Evolutionary conservation across 2,329 filamentous ascomycete species (phyloP).

Genomic region (Pseudogymnoascus sp.): DNA sequence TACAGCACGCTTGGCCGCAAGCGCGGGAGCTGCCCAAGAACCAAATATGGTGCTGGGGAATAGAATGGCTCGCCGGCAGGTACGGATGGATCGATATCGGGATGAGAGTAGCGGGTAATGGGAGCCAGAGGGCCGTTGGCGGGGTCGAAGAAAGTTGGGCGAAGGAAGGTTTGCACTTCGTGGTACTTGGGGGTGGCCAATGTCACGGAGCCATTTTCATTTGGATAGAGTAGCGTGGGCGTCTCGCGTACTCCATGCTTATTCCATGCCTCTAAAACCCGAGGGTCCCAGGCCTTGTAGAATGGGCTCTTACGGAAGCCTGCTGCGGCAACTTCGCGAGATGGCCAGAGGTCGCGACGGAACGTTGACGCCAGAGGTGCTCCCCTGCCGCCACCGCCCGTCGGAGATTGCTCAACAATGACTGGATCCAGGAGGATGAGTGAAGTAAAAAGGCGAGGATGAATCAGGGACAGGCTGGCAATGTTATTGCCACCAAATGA

Average conservation of each 20-base stretch:
- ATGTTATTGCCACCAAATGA: conserved; percentile 77
- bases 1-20: conserved; percentile 60
- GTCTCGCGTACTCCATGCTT: conserved; percentile 65
- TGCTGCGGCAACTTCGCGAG: conserved; percentile 55
- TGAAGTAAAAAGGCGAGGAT: conserved; percentile 70
- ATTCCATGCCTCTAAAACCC: conserved; percentile 69
- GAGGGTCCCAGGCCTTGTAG: conserved; percentile 72
- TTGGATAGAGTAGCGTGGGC: conserved; percentile 52
- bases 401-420: conserved; percentile 45
- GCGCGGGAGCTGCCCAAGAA: conserved; percentile 47
- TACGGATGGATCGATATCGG: conserved; percentile 21
- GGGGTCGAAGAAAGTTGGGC: conserved; percentile 42
- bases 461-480: conserved; percentile 60
- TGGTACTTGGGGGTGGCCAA: conserved; percentile 79
- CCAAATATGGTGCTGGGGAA: conserved; percentile 51
- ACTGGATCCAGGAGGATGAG: conserved; percentile 81
- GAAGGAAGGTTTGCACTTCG: conserved; percentile 71
- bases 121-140: conserved; percentile 25
- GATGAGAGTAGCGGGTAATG: conserved; percentile 33
- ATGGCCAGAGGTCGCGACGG: conserved; percentile 77
- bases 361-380: conserved; percentile 54
- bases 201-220: conserved; percentile 46
- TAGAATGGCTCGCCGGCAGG: conserved; percentile 47
- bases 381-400: conserved; percentile 31
- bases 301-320: conserved; percentile 63